Conservation (phyloP, 768 basidiomycete genomes). For the Peribolospora baueri region DNA sequence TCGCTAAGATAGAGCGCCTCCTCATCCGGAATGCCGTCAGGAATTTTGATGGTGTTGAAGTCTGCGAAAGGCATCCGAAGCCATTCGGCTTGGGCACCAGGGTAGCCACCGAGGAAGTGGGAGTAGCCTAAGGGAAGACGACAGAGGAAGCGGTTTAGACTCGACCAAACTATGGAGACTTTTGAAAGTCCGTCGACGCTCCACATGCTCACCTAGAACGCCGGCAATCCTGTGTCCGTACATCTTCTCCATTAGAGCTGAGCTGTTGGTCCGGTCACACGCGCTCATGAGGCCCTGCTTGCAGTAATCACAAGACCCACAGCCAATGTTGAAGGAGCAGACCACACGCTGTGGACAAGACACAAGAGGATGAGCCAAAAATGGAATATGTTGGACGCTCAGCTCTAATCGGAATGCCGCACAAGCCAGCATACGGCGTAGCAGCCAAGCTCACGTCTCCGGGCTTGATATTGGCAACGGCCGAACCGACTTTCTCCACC, state of each 20-base stretch:
- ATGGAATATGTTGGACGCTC: too few relatives aligned
- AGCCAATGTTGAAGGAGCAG: slow-evolving; percentile 33
- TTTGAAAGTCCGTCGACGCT: neutral
- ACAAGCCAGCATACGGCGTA: too few relatives aligned
- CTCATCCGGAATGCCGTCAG: slow-evolving; percentile 40
- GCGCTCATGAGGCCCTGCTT: slow-evolving; percentile 45
- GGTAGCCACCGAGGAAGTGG: slow-evolving; percentile 45
- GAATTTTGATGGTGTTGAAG: slow-evolving; percentile 45
- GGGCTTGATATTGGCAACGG: slow-evolving; percentile 32
- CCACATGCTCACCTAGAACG: slow-evolving; percentile 36
- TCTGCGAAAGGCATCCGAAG: slow-evolving; percentile 46
- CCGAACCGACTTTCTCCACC: slow-evolving; percentile 40
- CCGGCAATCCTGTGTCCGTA: slow-evolving; percentile 46
- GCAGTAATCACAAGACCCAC: slow-evolving; percentile 29
- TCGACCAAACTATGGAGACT: slow-evolving; percentile 10
- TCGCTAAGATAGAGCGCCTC: slow-evolving; percentile 23
- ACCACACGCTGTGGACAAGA: slow-evolving; percentile 29
- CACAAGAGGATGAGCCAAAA: too few relatives aligned
- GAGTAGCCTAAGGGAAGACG: neutral
- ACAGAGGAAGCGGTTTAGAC: neutral
- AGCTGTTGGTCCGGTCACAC: slow-evolving; percentile 48
- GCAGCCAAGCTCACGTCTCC: slow-evolving; percentile 25
- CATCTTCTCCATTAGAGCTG: slow-evolving; percentile 32
- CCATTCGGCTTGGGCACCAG: slow-evolving; percentile 54
- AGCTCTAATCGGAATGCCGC: too few relatives aligned